Percentiles rank a stretch among this genome's conserved stretches.
These are phyloP conservation scores for Phaeosphaeria sp. DNA, from an alignment of 2,329 filamentous ascomycete genomes.

Conservation along the genomic window DNA sequence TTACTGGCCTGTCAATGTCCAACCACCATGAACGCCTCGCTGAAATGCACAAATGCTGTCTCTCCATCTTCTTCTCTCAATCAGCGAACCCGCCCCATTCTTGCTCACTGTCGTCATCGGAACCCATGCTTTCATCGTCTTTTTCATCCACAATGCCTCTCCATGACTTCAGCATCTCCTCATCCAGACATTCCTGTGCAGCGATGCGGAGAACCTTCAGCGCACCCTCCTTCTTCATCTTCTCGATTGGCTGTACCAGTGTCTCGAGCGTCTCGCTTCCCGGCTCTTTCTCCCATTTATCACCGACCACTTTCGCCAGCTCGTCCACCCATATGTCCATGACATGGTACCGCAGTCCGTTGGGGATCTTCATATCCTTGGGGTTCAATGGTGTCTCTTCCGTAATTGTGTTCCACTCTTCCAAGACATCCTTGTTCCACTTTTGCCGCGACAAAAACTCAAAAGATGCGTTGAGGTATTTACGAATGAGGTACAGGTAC, in stretches of 20 bases:
- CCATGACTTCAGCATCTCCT: constrained; percentile 76
- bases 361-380: constrained; percentile 68
- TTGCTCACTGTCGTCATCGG: constrained; percentile 55
- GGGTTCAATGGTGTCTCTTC: constrained; percentile 54
- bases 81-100: constrained; percentile 76
- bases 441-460: constrained; percentile 51
- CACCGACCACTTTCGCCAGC: constrained; percentile 70
- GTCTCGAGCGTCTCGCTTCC: constrained; percentile 50
- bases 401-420: constrained; percentile 57
- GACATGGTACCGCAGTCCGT: constrained; percentile 85
- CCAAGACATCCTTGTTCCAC: constrained; percentile 49
- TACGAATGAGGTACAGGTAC: constrained; percentile 83
- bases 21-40: constrained; percentile 19
- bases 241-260: constrained; percentile 63
- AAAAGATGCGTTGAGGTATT: constrained; percentile 77
- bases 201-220: constrained; percentile 75
- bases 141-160: constrained; percentile 47
- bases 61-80: constrained; percentile 43
- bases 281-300: constrained; percentile 48
- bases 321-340: constrained; percentile 94
- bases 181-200: constrained; percentile 72
- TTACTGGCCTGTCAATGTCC: constrained; percentile 4
- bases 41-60: constrained; percentile 15
- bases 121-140: constrained; percentile 36
- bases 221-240: constrained; percentile 62